Percentiles rank a stretch among this genome's conserved stretches.
Evolutionary conservation across 176 grass and related monocot genomes (phyloP).

Genomic region (Phoenix dactylifera): DNA sequence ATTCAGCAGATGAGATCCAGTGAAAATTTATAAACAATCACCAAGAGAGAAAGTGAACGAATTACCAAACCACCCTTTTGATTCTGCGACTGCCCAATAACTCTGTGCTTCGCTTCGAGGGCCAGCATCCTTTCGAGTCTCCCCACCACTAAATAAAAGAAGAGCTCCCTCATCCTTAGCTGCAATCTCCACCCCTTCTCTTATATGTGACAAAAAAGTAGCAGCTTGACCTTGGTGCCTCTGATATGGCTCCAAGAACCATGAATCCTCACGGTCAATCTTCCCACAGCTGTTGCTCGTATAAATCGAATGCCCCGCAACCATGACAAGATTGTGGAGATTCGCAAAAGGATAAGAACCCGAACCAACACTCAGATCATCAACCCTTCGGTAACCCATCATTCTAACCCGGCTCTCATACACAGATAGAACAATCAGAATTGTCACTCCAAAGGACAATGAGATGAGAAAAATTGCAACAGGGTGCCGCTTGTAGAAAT

Average conservation of each 20-base stretch:
- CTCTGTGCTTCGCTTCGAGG: slow-evolving; percentile 90
- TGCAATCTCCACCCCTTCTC: slow-evolving; percentile 53
- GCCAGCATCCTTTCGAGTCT: slow-evolving; percentile 74
- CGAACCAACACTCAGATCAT: slow-evolving; percentile 5
- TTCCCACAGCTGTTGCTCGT: slow-evolving; percentile 54
- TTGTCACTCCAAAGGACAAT: slow-evolving; percentile 46
- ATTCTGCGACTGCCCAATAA: slow-evolving; percentile 84
- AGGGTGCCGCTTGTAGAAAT: slow-evolving; percentile 65
- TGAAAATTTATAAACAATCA: neutral
- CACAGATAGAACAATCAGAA: slow-evolving; percentile 54
- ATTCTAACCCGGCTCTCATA: slow-evolving; percentile 59
- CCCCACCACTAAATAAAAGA: slow-evolving; percentile 82
- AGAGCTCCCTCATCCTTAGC: slow-evolving; percentile 47
- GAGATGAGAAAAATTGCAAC: slow-evolving; percentile 49
- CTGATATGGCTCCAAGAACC: slow-evolving; percentile 84
- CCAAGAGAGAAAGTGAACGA: slow-evolving; percentile 2
- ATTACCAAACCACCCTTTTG: slow-evolving; percentile 75
- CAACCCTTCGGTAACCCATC: slow-evolving; percentile 27
- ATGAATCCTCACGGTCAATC: slow-evolving; percentile 59
- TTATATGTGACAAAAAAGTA: slow-evolving; percentile 82
- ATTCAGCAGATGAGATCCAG: no score
- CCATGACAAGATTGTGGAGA: slow-evolving; percentile 76
- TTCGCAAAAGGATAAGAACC: slow-evolving; percentile 39
- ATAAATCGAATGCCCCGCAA: slow-evolving; percentile 85
- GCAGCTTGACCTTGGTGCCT: slow-evolving; percentile 69